phyloP scores from a whole-genome alignment of 768 basidiomycete species.

The Pleurotus pulmonarius region DNA sequence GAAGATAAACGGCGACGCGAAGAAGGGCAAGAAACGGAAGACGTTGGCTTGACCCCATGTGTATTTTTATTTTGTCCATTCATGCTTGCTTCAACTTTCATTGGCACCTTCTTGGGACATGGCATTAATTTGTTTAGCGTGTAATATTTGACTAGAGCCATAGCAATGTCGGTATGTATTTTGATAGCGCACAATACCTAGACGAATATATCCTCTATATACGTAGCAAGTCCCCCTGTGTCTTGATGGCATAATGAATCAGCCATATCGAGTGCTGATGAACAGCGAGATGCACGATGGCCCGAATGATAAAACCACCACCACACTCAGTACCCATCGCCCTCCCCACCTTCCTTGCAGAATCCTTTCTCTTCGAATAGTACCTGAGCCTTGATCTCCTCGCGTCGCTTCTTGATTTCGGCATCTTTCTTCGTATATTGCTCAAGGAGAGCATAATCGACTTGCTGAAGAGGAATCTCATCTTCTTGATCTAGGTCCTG shows the following conservation, averaged over 20 bases:
- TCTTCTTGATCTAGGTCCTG: conserved; percentile 95
- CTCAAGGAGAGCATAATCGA: conserved; percentile 67
- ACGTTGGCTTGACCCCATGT: conserved; percentile 26
- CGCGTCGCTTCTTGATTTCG: conserved; percentile 73
- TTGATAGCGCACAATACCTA: neutral
- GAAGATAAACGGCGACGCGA: conserved; percentile 40
- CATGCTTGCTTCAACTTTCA: conserved; percentile 10
- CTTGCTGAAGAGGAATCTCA: conserved; percentile 73
- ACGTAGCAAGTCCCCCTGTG: neutral
- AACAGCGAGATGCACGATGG: neutral
- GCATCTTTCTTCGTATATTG: conserved; percentile 71
- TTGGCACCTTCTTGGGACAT: conserved; percentile 8
- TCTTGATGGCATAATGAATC: conserved; percentile 8
- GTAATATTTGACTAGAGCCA: conserved; percentile 3
- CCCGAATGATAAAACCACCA: neutral
- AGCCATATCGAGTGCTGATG: neutral
- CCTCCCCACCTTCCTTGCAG: conserved; percentile 93
- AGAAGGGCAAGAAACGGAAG: conserved; percentile 60
- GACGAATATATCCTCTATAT: conserved; percentile 3
- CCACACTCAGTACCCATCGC: conserved; percentile 78
- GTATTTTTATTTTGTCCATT: conserved; percentile 23
- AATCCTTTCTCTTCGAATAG: conserved; percentile 85
- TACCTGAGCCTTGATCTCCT: conserved; percentile 79
- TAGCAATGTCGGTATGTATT: neutral
- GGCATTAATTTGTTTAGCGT: neutral